These are phyloP conservation scores for Epipyxis sp. DNA, from an alignment of 108 stramenopile genomes.

Conservation along the genomic window DNA sequence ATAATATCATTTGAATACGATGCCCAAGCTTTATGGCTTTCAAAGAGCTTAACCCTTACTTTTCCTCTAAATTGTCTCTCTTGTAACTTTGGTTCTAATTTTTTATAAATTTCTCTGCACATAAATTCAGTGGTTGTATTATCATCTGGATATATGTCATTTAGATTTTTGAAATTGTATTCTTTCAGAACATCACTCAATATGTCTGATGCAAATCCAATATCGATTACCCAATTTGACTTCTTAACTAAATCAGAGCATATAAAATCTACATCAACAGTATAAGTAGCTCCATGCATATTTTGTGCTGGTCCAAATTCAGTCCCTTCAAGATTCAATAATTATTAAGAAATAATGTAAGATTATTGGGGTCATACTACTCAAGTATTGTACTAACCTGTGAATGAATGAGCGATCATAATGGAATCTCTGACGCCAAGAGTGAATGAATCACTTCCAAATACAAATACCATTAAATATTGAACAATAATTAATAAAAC, in stretches of 20 bases:
- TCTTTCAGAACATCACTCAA: conserved; percentile 63
- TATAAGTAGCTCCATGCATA: conserved; percentile 89
- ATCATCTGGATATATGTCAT: conserved; percentile 74
- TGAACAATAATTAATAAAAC: no score
- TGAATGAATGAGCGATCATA: conserved; percentile 90
- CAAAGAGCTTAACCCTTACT: conserved; percentile 77
- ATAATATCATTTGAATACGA: no score
- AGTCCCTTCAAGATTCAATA: no score
- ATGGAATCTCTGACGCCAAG: conserved; percentile 80
- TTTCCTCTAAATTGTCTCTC: conserved; percentile 63
- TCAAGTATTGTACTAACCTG: no score
- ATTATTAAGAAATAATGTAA: no score
- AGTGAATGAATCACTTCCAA: no score
- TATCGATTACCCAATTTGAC: conserved; percentile 89
- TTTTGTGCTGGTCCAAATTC: conserved; percentile 83
- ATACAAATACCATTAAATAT: no score
- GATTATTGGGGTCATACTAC: no score
- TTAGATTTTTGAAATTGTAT: conserved; percentile 84
- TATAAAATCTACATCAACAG: conserved; percentile 80
- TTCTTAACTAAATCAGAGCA: conserved; percentile 56
- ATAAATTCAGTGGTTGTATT: conserved; percentile 92
- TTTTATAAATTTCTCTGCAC: conserved; percentile 55
- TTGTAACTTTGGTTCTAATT: conserved; percentile 35
- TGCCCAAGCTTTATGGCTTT: conserved; percentile 89
- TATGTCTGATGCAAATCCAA: conserved; percentile 75